Percentiles rank a stretch among this genome's conserved stretches.
phyloP scores from a whole-genome alignment of 768 basidiomycete genomes.

The Rhizopogon vulgaris region DNA sequence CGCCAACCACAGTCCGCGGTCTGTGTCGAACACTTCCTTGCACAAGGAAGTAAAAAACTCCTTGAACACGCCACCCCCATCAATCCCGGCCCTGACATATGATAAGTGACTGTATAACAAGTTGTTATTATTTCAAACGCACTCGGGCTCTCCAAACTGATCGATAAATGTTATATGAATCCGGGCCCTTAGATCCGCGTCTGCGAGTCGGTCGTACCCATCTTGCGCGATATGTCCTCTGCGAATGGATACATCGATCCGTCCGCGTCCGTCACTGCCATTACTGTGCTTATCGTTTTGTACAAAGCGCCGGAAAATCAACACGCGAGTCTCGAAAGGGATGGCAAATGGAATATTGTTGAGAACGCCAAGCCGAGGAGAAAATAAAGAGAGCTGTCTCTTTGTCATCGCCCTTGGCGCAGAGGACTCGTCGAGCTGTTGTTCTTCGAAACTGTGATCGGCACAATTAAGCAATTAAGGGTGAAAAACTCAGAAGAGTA shows the following conservation, averaged over 20 bases:
- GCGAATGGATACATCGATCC: constrained; percentile 32
- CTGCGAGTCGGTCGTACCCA: constrained; percentile 79
- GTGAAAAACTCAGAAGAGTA: not conserved
- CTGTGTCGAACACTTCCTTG: constrained; percentile 92
- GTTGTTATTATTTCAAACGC: constrained; percentile 22
- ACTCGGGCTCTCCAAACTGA: constrained; percentile 83
- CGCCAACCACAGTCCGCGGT: constrained; percentile 89
- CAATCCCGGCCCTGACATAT: constrained; percentile 70
- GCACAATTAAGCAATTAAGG: not conserved
- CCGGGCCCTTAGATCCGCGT: constrained; percentile 72
- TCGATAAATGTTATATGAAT: constrained; percentile 92
- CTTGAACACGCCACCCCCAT: constrained; percentile 96
- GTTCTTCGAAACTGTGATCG: constrained; percentile 55
- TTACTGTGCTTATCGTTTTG: constrained; percentile 44
- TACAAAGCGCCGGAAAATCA: constrained; percentile 84
- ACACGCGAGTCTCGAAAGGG: constrained; percentile 87
- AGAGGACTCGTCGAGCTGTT: constrained; percentile 32
- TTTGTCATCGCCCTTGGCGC: constrained; percentile 40
- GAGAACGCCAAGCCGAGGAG: constrained; percentile 80
- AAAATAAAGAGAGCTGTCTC: constrained; percentile 54
- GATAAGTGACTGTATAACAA: constrained; percentile 3
- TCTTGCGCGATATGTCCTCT: constrained; percentile 80
- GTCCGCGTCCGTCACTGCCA: constrained; percentile 12
- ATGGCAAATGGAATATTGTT: constrained; percentile 96
- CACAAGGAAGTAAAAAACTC: constrained; percentile 92